A percentile compares a stretch with the other conserved stretches of the same genome.
Evolutionary conservation across 2,329 filamentous ascomycete genomes (phyloP).

Genomic region (Cladosporium cucumerinum): DNA sequence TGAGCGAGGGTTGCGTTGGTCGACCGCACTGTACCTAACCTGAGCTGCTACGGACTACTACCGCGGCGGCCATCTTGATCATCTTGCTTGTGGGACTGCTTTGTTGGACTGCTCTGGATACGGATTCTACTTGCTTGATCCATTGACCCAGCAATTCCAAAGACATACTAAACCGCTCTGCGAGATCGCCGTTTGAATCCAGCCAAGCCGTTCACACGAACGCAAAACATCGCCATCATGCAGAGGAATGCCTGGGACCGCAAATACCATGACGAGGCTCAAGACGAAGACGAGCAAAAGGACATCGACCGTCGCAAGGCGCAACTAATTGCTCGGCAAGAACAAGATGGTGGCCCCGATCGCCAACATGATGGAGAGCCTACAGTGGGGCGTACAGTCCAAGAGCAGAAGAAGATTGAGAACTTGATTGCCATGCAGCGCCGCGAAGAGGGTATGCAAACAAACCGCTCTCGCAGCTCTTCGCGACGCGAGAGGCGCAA

Average conservation of each 20-base stretch:
- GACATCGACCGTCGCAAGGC: conserved; percentile 22
- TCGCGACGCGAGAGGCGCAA: conserved; percentile 48
- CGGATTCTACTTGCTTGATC: not conserved
- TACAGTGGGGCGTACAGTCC: conserved; percentile 39
- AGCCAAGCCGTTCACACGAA: not conserved
- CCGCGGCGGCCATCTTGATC: not conserved
- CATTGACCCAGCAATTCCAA: not conserved
- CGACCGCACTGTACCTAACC: not conserved
- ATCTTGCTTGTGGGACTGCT: not conserved
- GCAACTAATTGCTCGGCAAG: conserved; percentile 27
- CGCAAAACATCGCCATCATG: not conserved
- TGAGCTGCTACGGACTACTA: not conserved
- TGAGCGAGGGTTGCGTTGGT: not conserved
- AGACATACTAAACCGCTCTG: not conserved
- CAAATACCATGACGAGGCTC: conserved; percentile 10
- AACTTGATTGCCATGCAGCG: conserved; percentile 35
- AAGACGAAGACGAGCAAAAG: conserved; percentile 4
- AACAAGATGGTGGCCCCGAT: conserved; percentile 26
- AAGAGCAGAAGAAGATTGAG: conserved; percentile 46
- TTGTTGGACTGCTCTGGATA: not conserved
- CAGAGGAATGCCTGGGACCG: conserved; percentile 6
- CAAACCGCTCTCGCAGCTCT: conserved; percentile 45
- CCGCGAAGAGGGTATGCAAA: conserved; percentile 35
- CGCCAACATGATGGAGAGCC: conserved; percentile 22
- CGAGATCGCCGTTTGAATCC: not conserved